These are phyloP conservation scores for Aspergillus sp. DNA, from an alignment of 2,329 filamentous ascomycete species.

Conservation along the genomic window DNA sequence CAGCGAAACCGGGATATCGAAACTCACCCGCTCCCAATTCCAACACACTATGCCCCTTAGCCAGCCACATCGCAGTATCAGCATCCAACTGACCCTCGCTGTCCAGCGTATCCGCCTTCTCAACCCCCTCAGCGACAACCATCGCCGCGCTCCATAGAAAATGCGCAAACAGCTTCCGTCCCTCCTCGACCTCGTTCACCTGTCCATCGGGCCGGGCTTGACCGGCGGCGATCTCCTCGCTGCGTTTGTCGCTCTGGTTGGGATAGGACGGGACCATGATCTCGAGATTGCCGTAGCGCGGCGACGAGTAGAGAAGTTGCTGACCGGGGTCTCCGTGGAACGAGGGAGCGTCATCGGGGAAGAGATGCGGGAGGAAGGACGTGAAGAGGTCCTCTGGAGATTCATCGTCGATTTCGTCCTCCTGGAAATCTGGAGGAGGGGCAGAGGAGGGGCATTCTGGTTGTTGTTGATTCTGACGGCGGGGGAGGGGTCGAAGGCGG, in stretches of 20 bases:
- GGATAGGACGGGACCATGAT: slow-evolving; percentile 46
- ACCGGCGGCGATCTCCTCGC: slow-evolving; percentile 17
- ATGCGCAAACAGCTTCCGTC: slow-evolving; percentile 57
- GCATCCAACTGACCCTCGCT: slow-evolving; percentile 8
- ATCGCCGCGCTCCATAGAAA: slow-evolving; percentile 58
- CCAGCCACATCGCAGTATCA: slow-evolving; percentile 37
- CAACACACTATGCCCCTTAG: slow-evolving; percentile 53
- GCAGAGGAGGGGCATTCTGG: slow-evolving; percentile 3
- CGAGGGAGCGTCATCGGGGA: slow-evolving; percentile 56
- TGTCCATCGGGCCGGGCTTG: slow-evolving; percentile 6
- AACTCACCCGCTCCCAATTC: slow-evolving; percentile 60
- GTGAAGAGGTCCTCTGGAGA: slow-evolving; percentile 54
- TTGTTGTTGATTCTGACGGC: slow-evolving; percentile 12
- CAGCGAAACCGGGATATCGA: not conserved
- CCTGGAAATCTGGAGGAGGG: slow-evolving; percentile 17
- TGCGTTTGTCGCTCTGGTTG: slow-evolving; percentile 29
- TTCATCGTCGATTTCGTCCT: slow-evolving; percentile 25
- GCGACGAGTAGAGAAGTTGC: slow-evolving; percentile 50
- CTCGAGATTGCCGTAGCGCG: slow-evolving; percentile 40
- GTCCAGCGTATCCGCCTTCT: slow-evolving; percentile 27
- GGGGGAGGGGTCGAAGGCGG: slow-evolving; percentile 31
- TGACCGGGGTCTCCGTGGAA: slow-evolving; percentile 55
- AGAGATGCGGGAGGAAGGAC: slow-evolving; percentile 53
- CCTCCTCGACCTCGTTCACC: slow-evolving; percentile 40
- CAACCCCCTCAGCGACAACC: slow-evolving; percentile 44